phyloP scores from a whole-genome alignment of 176 grass and related monocot genomes.

The Aegilops speltoides region DNA sequence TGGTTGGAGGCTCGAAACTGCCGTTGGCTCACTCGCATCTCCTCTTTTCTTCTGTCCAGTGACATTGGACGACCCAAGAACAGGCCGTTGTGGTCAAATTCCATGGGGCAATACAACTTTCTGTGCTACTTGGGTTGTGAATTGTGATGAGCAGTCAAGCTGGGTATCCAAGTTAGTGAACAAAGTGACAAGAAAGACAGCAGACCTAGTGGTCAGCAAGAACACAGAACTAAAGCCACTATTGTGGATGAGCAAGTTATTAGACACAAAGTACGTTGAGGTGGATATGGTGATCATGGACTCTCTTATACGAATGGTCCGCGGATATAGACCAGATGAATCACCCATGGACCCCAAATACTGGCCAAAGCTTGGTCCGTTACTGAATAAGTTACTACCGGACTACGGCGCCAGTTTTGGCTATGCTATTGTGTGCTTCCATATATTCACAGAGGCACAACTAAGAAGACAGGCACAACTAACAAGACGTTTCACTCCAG shows the following conservation, averaged over 20 bases:
- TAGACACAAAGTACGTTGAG: background rate
- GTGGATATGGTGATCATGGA: background rate
- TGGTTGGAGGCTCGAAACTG: background rate
- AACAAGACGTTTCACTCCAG: no score
- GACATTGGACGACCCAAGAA: background rate
- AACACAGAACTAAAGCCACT: background rate
- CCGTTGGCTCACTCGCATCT: background rate
- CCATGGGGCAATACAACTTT: background rate
- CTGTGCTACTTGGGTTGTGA: background rate
- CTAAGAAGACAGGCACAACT: no score
- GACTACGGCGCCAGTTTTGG: background rate
- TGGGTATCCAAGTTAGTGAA: background rate
- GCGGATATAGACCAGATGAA: background rate
- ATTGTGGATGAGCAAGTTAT: background rate
- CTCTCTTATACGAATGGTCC: background rate
- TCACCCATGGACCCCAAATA: background rate
- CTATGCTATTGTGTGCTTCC: background rate
- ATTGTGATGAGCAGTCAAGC: accelerated
- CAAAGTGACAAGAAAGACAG: background rate
- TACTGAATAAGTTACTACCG: background rate
- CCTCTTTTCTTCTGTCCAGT: background rate
- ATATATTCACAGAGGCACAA: background rate
- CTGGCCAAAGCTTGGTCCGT: background rate
- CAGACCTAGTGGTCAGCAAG: background rate
- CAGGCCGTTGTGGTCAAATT: background rate